A percentile compares a stretch with the other conserved stretches of the same genome.
Evolutionary conservation across 129 eudicot genomes (phyloP).

Genomic region (Saussurea involucrata): DNA sequence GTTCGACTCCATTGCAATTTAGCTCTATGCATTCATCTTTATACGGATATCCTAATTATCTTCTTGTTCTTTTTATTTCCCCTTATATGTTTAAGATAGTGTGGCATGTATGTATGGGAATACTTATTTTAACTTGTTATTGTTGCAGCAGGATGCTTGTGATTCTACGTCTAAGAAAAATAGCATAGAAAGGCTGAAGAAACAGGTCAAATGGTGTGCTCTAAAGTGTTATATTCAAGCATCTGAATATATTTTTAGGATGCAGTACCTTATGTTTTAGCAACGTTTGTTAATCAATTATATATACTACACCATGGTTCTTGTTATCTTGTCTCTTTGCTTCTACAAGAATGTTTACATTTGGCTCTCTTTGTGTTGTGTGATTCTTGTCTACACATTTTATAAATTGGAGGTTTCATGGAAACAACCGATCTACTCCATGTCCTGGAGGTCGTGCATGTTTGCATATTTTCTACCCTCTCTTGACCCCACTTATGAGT

Average conservation of each 20-base stretch:
- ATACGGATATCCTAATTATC: background rate
- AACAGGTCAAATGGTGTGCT: no score
- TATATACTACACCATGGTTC: background rate
- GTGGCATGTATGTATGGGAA: no score
- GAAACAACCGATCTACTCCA: background rate
- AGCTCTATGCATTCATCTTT: background rate
- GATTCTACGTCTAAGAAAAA: no score
- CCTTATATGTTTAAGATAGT: background rate
- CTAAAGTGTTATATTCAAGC: no score
- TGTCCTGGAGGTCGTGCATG: no score
- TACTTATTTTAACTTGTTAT: no score
- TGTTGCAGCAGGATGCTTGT: no score
- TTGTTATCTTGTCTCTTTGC: background rate
- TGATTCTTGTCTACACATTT: background rate
- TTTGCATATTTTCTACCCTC: background rate
- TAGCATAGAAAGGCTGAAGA: no score
- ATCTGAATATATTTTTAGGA: no score
- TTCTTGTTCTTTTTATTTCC: background rate
- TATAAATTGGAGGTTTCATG: background rate
- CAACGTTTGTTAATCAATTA: no score
- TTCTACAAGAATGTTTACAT: background rate
- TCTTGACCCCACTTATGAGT: no score
- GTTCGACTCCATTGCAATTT: background rate
- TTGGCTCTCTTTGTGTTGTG: background rate
- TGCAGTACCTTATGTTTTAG: no score